A percentile compares a stretch with the other conserved stretches of the same genome.
phyloP scores from a whole-genome alignment of 441 rosid species.

The Pelargonium exstipulatum region DNA sequence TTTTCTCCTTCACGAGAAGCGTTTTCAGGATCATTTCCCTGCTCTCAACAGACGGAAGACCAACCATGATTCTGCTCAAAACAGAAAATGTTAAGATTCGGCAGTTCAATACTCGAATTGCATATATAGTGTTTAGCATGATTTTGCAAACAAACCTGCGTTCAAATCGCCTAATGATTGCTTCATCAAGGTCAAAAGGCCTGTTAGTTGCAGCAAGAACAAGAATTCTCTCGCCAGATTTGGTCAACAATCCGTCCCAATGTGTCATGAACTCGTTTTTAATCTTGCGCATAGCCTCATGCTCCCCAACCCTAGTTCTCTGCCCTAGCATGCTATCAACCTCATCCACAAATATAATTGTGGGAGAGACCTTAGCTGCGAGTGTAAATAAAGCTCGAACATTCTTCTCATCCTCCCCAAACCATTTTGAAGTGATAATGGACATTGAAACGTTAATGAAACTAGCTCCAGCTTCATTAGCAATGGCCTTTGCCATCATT shows the following conservation, averaged over 20 bases:
- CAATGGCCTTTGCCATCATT: conserved; percentile 97
- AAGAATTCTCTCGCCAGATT: conserved; percentile 65
- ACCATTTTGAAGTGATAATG: conserved; percentile 99
- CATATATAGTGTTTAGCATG: too few species aligned
- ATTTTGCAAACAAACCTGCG: conserved; percentile 47
- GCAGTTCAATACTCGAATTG: background rate
- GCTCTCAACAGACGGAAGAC: conserved; percentile 72
- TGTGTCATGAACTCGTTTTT: conserved; percentile 97
- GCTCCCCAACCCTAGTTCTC: conserved; percentile 91
- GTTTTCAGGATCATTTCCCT: conserved; percentile 84
- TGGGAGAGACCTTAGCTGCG: conserved; percentile 92
- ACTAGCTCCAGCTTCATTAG: conserved; percentile 99
- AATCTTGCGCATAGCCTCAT: conserved; percentile 95
- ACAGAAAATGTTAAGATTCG: background rate
- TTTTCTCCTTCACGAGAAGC: conserved; percentile 71
- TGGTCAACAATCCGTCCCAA: conserved; percentile 95
- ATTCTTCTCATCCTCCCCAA: conserved; percentile 96
- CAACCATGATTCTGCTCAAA: conserved; percentile 75
- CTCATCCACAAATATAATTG: conserved; percentile 93
- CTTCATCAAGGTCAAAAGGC: conserved; percentile 98
- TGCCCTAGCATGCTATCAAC: conserved; percentile 99
- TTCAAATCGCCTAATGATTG: conserved; percentile 94
- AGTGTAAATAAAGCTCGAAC: conserved; percentile 85
- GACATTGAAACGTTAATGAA: conserved; percentile 98
- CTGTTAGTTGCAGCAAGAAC: conserved; percentile 99